Conservation (phyloP, 768 basidiomycete species). For the Mycena indigotica region DNA sequence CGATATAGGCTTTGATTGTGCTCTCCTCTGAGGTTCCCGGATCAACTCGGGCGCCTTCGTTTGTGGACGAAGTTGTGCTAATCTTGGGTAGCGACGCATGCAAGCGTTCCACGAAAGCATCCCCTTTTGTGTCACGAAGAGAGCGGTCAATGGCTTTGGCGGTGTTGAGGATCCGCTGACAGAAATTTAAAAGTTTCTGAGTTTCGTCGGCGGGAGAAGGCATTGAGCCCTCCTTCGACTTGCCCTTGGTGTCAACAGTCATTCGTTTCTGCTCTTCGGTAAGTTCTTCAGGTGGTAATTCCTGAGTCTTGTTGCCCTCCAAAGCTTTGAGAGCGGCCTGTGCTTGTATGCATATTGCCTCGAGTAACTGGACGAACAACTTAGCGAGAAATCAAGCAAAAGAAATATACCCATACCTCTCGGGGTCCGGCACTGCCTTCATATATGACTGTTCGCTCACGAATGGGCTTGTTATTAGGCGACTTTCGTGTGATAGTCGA, state of each 20-base stretch:
- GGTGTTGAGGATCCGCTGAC: conserved; percentile 81
- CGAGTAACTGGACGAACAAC: conserved; percentile 51
- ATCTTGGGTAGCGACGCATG: conserved; percentile 78
- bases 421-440: conserved; percentile 91
- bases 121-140: conserved; percentile 86
- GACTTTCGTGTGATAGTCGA: conserved; percentile 59
- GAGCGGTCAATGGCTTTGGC: conserved; percentile 86
- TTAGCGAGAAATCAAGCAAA: not conserved
- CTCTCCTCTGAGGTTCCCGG: conserved; percentile 67
- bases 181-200: conserved; percentile 76
- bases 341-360: conserved; percentile 90
- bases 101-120: conserved; percentile 79
- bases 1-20: conserved; percentile 68
- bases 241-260: conserved; percentile 67
- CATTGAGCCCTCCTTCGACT: conserved; percentile 55
- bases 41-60: conserved; percentile 43
- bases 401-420: conserved; percentile 39
- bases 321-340: conserved; percentile 89
- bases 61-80: conserved; percentile 45
- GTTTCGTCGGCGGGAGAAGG: conserved; percentile 68
- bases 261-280: conserved; percentile 91
- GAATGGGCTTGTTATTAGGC: conserved; percentile 50
- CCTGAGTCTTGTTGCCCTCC: conserved; percentile 59
- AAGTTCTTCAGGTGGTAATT: conserved; percentile 60
- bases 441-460: conserved; percentile 84